Evolutionary conservation across 2,329 filamentous ascomycete genomes (phyloP).

Genomic region (Fusarium armeniacum): DNA sequence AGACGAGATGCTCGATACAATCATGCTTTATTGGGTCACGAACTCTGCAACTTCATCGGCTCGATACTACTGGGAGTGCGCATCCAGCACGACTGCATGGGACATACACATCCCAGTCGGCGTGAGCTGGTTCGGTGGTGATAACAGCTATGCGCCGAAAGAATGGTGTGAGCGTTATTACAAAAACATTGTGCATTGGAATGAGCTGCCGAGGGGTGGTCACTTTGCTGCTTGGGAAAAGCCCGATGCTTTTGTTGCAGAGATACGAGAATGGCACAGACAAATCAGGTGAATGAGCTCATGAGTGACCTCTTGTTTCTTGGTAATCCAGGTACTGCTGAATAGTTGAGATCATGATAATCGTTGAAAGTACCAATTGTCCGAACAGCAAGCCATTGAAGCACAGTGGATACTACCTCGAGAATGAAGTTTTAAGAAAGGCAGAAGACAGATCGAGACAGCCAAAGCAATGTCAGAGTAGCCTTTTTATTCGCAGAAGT

Average conservation of each 20-base stretch:
- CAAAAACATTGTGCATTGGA: conserved; percentile 5
- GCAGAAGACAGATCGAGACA: not conserved
- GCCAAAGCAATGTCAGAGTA: not conserved
- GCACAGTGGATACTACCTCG: no score
- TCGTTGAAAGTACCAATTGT: no score
- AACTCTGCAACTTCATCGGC: conserved; percentile 23
- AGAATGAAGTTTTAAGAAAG: no score
- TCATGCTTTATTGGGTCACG: conserved; percentile 28
- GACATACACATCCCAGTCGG: conserved; percentile 13
- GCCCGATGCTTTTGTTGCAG: not conserved
- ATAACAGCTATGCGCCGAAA: conserved; percentile 22
- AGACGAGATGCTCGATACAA: conserved; percentile 27
- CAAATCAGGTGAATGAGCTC: not conserved
- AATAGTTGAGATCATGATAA: no score
- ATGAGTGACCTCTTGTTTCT: not conserved
- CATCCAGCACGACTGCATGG: not conserved
- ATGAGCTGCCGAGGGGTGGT: not conserved
- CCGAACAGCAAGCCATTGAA: no score
- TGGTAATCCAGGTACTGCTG: not conserved
- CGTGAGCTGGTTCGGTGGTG: conserved; percentile 23
- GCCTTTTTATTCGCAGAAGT: not conserved
- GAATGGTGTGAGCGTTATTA: conserved; percentile 19
- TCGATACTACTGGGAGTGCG: conserved; percentile 23
- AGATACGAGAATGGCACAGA: conserved; percentile 4
- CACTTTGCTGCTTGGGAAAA: conserved; percentile 18